These are phyloP conservation scores for Chondrostereum purpureum DNA, from an alignment of 1,284 basidiomycete genomes.

Conservation along the genomic window DNA sequence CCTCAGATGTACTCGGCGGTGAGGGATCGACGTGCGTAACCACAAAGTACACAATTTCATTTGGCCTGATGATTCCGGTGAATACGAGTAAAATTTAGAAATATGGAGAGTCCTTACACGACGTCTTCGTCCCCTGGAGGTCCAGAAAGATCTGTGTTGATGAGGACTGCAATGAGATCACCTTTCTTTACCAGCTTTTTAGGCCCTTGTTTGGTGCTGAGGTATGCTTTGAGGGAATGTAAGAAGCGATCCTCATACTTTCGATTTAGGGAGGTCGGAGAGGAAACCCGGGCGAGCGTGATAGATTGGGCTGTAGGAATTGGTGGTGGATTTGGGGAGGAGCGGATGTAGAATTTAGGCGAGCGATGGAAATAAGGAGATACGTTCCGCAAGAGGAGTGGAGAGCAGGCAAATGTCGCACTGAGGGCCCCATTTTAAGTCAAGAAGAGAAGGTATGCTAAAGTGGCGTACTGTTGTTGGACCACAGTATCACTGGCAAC, in stretches of 20 bases:
- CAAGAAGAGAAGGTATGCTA: constrained; percentile 2
- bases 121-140: constrained; percentile 22
- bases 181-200: constrained; percentile 70
- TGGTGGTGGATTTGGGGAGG: constrained; percentile 47
- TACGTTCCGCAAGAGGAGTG: constrained; percentile 55
- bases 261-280: constrained; percentile 71
- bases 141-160: constrained; percentile 45
- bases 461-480: constrained; percentile 22
- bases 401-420: constrained; percentile 38
- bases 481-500: constrained; percentile 43
- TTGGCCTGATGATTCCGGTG: constrained; percentile 16
- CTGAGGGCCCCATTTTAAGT: constrained; percentile 22
- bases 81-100: neutral
- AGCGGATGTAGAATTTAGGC: constrained; percentile 29
- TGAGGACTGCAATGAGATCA: constrained; percentile 72
- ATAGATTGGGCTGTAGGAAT: constrained; percentile 71
- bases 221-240: constrained; percentile 62
- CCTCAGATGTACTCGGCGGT: constrained; percentile 33
- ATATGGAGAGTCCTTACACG: constrained; percentile 11
- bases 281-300: constrained; percentile 80
- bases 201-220: constrained; percentile 38
- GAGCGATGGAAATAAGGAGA: constrained; percentile 19
- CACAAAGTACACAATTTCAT: constrained; percentile 59
- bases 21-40: constrained; percentile 75
- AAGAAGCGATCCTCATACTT: constrained; percentile 70